A percentile compares a stretch with the other conserved stretches of the same genome.
phyloP scores from a whole-genome alignment of 2,329 filamentous ascomycete genomes.

The Drechslerella stenobrocha region DNA sequence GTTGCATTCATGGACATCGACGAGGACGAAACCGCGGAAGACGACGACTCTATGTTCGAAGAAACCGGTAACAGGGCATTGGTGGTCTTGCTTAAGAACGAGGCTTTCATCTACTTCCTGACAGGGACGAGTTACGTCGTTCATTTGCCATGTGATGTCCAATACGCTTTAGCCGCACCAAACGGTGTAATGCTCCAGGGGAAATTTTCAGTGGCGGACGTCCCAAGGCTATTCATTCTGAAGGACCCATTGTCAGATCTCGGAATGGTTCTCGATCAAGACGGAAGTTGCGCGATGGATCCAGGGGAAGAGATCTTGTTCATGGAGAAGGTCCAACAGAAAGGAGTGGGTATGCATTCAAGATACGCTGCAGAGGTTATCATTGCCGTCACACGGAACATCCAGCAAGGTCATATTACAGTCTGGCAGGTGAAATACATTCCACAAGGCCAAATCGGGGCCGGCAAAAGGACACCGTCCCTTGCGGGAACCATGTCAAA shows the following conservation, averaged over 20 bases:
- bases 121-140: conserved; percentile 84
- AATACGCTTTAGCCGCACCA: conserved; percentile 79
- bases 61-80: conserved; percentile 63
- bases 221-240: conserved; percentile 78
- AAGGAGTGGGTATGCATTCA: conserved; percentile 60
- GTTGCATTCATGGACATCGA: conserved; percentile 52
- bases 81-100: conserved; percentile 87
- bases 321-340: conserved; percentile 64
- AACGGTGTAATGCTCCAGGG: conserved; percentile 84
- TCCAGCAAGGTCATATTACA: conserved; percentile 74
- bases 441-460: conserved; percentile 65
- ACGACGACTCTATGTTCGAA: conserved; percentile 54
- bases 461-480: conserved; percentile 59
- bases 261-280: conserved; percentile 72
- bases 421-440: conserved; percentile 83
- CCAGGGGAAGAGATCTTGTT: conserved; percentile 81
- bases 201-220: conserved; percentile 62
- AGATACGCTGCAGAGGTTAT: conserved; percentile 61
- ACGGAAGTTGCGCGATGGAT: conserved; percentile 66
- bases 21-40: conserved; percentile 51
- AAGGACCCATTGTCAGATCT: conserved; percentile 84
- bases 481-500: conserved; percentile 66
- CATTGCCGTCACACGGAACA: conserved; percentile 78
- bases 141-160: conserved; percentile 92
- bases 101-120: conserved; percentile 91